phyloP scores from a whole-genome alignment of 306 rosid species.

The Pterocarpus santalinus region DNA sequence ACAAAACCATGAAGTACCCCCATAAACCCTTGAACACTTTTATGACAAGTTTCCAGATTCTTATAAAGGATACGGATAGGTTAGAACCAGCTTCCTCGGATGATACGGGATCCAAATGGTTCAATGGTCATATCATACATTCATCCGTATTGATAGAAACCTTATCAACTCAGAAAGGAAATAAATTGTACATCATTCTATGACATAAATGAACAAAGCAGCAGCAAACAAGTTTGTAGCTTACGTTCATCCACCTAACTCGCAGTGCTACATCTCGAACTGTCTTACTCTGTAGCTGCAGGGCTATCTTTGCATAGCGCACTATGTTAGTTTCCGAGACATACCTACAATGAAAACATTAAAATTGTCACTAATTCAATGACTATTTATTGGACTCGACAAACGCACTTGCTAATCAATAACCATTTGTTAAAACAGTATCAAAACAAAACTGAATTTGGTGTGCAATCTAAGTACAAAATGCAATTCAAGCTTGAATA shows the following conservation, averaged over 20 bases:
- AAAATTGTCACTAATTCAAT: constrained; percentile 33
- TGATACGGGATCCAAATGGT: constrained; percentile 14
- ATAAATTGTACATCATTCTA: constrained; percentile 20
- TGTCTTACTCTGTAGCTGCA: constrained; percentile 82
- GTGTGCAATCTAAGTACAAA: background rate
- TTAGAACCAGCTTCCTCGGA: constrained; percentile 24
- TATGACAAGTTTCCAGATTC: constrained; percentile 37
- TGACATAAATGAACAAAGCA: constrained; percentile 28
- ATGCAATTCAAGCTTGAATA: constrained; percentile 23
- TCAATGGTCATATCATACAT: constrained; percentile 20
- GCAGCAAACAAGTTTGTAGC: constrained; percentile 43
- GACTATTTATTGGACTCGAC: constrained; percentile 21
- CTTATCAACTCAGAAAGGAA: constrained; percentile 3
- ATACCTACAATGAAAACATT: constrained; percentile 54
- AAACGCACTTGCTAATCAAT: constrained; percentile 31
- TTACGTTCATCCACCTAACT: constrained; percentile 97
- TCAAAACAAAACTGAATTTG: constrained; percentile 8
- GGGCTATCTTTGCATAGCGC: constrained; percentile 90
- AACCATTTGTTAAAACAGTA: background rate
- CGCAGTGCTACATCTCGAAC: constrained; percentile 96
- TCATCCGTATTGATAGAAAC: background rate
- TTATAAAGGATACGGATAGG: constrained; percentile 21
- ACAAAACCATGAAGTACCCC: background rate
- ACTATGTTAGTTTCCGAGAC: constrained; percentile 67
- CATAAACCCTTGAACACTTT: constrained; percentile 29